Evolutionary conservation across 306 rosid genomes (phyloP).

Genomic region (Acacia crassicarpa): DNA sequence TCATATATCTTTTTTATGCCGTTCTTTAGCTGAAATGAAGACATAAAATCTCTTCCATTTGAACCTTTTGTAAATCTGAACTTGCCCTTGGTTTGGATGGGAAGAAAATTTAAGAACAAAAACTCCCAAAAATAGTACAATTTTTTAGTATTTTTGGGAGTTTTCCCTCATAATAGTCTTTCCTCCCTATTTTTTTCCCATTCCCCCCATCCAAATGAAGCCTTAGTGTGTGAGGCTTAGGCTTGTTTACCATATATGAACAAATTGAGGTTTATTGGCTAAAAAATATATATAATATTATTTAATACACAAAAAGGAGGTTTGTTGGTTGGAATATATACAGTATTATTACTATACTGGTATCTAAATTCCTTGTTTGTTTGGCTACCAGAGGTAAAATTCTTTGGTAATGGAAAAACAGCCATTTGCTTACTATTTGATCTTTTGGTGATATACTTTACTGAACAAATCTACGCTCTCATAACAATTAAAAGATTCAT

Average conservation of each 20-base stretch:
- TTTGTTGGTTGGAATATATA: background rate
- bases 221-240: background rate
- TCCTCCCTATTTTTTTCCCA: background rate
- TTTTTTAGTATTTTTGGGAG: background rate
- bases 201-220: background rate
- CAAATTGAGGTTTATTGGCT: background rate
- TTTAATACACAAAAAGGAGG: background rate
- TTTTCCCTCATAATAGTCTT: background rate
- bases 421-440: slow-evolving; percentile 6
- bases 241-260: background rate
- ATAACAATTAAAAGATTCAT: slow-evolving; percentile 12
- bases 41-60: background rate
- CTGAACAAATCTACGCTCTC: background rate
- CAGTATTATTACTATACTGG: background rate
- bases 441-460: background rate
- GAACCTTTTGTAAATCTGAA: background rate
- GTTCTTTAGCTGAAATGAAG: background rate
- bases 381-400: background rate
- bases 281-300: background rate
- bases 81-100: background rate
- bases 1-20: background rate
- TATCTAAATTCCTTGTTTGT: slow-evolving; percentile 12
- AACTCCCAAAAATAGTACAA: background rate
- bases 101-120: background rate
- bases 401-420: background rate